A percentile compares a stretch with the other conserved stretches of the same genome.
phyloP scores from a whole-genome alignment of 805 yeast species.

The Candida loeiensis region DNA sequence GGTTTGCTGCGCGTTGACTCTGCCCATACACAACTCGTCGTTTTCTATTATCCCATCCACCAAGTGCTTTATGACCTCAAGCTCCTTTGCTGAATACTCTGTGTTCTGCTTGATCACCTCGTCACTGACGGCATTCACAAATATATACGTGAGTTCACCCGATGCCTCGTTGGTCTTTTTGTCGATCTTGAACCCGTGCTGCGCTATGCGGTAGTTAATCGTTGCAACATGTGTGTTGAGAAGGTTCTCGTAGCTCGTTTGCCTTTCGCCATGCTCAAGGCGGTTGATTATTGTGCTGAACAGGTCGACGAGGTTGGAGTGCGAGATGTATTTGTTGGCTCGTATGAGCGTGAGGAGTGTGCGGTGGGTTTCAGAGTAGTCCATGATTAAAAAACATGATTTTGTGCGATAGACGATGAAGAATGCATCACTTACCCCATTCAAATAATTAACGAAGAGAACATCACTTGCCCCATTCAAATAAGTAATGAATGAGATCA shows the following conservation, averaged over 20 bases:
- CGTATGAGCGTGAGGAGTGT: slow-evolving; percentile 30
- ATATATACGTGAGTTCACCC: slow-evolving; percentile 30
- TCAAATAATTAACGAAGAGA: background rate
- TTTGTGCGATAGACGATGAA: too few species aligned
- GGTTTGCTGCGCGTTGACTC: slow-evolving; percentile 33
- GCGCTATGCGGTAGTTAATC: slow-evolving; percentile 31
- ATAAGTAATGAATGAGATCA: background rate
- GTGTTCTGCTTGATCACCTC: slow-evolving; percentile 40
- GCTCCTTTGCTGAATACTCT: slow-evolving; percentile 33
- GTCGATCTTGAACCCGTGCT: slow-evolving; percentile 43
- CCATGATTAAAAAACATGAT: too few species aligned
- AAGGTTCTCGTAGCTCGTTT: slow-evolving; percentile 4
- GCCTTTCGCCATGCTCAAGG: slow-evolving; percentile 7
- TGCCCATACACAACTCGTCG: slow-evolving; percentile 33
- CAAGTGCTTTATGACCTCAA: slow-evolving; percentile 41
- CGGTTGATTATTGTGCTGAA: slow-evolving; percentile 18
- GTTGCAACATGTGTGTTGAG: slow-evolving; percentile 21
- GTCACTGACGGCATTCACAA: slow-evolving; percentile 40
- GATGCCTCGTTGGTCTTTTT: slow-evolving; percentile 34
- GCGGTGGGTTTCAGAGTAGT: slow-evolving; percentile 15
- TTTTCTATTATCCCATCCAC: slow-evolving; percentile 46
- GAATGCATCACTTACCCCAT: too few species aligned
- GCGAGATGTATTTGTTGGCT: slow-evolving; percentile 21
- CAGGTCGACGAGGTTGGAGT: slow-evolving; percentile 18
- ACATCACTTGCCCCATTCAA: too few species aligned